Evolutionary conservation across 176 grass and related monocot genomes (phyloP).

Genomic region (Paspalum vaginatum): DNA sequence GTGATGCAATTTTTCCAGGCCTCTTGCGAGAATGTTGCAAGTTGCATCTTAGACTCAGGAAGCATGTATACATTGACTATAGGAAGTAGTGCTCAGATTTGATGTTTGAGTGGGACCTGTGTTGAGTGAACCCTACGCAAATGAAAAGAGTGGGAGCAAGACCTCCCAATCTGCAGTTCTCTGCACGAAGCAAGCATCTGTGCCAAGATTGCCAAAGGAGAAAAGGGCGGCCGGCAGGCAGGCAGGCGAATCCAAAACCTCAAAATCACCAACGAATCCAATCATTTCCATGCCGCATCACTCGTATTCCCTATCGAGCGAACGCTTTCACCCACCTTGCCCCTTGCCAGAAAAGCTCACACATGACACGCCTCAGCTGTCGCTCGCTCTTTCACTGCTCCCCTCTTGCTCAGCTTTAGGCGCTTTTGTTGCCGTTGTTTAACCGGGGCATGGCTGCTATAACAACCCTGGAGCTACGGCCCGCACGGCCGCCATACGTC

Average conservation of each 20-base stretch:
- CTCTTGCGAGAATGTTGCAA: neutral
- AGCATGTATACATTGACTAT: neutral
- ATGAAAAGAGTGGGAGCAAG: slow-evolving; percentile 11
- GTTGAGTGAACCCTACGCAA: slow-evolving; percentile 69
- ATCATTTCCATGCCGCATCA: slow-evolving; percentile 44
- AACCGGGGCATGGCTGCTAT: slow-evolving; percentile 36
- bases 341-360: slow-evolving; percentile 19
- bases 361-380: neutral
- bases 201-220: slow-evolving; percentile 80
- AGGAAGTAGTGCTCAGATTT: neutral
- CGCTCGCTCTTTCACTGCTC: neutral
- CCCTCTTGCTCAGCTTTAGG: neutral
- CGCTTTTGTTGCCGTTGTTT: neutral
- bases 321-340: neutral
- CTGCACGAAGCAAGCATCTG: slow-evolving; percentile 87
- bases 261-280: slow-evolving; percentile 44
- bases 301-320: neutral
- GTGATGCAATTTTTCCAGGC: neutral
- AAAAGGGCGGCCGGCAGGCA: slow-evolving; percentile 25
- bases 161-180: slow-evolving; percentile 26
- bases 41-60: neutral
- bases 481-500: slow-evolving; percentile 22
- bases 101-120: neutral
- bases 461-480: slow-evolving; percentile 26
- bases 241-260: slow-evolving; percentile 42